Evolutionary conservation across 1,139 yeast genomes (phyloP), one percentile per base, ranked within the genome.

Genomic region (Pichiaceae sp.): DNA sequence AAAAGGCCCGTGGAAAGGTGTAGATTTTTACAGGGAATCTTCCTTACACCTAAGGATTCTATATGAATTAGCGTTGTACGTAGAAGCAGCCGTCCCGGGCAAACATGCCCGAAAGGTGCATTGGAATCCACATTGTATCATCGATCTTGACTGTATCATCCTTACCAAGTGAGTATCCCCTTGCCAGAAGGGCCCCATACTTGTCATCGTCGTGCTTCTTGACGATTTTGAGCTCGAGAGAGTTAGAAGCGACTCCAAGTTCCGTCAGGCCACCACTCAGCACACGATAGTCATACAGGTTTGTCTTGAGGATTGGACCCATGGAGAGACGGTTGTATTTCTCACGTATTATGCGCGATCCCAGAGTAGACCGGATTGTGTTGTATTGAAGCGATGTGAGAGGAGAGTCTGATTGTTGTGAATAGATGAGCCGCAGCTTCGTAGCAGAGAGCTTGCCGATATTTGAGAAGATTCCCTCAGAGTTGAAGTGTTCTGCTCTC

Each of bases 11-110:
- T n/a, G n/a, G n/a, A n/a, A n/a, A n/a, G n/a, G n/a, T n/a, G n/a
- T n/a, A n/a, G n/a, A n/a, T n/a, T n/a, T n/a, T n/a, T n/a, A n/a
- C n/a, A n/a, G n/a, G n/a, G n/a, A n/a, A n/a, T n/a, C n/a, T n/a
- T n/a, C n/a, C n/a, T n/a, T n/a, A n/a, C n/a, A n/a, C n/a, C n/a
- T n/a, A n/a, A n/a, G n/a, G n/a, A n/a, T n/a, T n/a, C n/a, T n/a
- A n/a, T n/a, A n/a, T n/a, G n/a, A n/a, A n/a, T n/a, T n/a, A n/a
- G n/a, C n/a, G n/a, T n/a, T n/a, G n/a, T n/a, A n/a, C 31, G 51
- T 77, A 82, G 46, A 81, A 70, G 51, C 91, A 80, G 1, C 91
- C 89, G 56, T 82, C 93, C 32, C 59, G 64, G 9, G 87, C 91
- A 70, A 80, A 79, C 32, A 64, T 63, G 0, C 85, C 89, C 29